A percentile compares a stretch with the other conserved stretches of the same genome.
Evolutionary conservation across 306 rosid genomes (phyloP).

Genomic region (Cucurbita argyrosperma): DNA sequence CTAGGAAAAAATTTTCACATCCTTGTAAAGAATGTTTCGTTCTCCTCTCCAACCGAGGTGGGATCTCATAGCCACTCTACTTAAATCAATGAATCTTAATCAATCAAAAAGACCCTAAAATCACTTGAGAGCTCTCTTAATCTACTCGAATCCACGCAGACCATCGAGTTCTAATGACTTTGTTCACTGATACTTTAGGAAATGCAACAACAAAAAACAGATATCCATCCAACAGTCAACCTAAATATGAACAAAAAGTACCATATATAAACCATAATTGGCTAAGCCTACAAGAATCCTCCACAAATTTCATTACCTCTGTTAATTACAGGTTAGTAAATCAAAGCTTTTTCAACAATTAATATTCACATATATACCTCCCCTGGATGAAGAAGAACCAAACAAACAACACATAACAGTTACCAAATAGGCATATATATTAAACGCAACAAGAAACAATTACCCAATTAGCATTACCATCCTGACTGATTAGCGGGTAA

Average conservation of each 20-base stretch:
- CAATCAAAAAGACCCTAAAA: neutral
- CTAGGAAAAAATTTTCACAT: too few species aligned
- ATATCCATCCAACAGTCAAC: neutral
- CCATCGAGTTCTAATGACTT: neutral
- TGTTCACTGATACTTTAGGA: neutral
- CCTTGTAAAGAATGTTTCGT: too few species aligned
- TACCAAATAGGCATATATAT: neutral
- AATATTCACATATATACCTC: neutral
- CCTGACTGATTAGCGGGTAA: slow-evolving; percentile 86
- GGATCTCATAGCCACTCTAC: neutral
- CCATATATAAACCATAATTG: neutral
- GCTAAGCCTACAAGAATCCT: neutral
- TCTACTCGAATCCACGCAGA: neutral
- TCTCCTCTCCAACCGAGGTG: too few species aligned
- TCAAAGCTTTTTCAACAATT: neutral
- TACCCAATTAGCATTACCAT: slow-evolving; percentile 60
- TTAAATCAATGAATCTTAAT: neutral
- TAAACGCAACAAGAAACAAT: neutral
- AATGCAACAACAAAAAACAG: neutral
- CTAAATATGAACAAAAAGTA: neutral
- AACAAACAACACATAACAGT: neutral
- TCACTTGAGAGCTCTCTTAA: neutral
- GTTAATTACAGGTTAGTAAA: neutral
- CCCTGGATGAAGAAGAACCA: neutral
- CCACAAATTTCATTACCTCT: neutral